Percentiles rank a stretch among this genome's conserved stretches.
phyloP scores from a whole-genome alignment of 2,329 filamentous ascomycete species.

The Talaromyces islandicus region DNA sequence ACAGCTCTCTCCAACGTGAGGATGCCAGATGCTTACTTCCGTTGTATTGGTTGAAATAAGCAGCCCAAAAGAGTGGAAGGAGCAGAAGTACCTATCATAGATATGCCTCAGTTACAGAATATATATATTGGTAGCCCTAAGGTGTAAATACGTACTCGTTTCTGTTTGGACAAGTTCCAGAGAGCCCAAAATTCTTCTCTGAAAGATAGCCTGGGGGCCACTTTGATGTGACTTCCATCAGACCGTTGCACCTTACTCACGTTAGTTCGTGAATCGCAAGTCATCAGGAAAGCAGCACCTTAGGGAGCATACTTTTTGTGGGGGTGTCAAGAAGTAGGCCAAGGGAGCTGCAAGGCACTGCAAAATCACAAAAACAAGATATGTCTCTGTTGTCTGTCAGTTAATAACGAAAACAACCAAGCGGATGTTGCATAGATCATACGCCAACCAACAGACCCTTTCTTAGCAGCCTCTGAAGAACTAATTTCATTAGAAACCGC shows the following conservation, averaged over 20 bases:
- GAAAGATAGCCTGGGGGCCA: conserved; percentile 33
- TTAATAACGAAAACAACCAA: neutral
- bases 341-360: conserved; percentile 32
- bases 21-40: conserved; percentile 17
- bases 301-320: conserved; percentile 27
- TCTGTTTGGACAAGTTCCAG: conserved; percentile 14
- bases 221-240: conserved; percentile 36
- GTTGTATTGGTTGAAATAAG: conserved; percentile 41
- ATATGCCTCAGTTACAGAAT: too few species aligned
- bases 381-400: conserved; percentile 18
- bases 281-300: neutral
- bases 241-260: conserved; percentile 26
- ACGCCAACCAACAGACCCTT: neutral
- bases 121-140: neutral
- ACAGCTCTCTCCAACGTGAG: neutral
- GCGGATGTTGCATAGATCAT: neutral
- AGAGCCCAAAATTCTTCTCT: conserved; percentile 35
- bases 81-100: conserved; percentile 27
- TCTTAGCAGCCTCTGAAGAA: neutral
- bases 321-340: conserved; percentile 34
- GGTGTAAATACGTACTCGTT: conserved; percentile 12
- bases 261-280: neutral
- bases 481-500: neutral
- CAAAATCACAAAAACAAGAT: conserved; percentile 39
- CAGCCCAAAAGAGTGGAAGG: conserved; percentile 40